Percentiles rank a stretch among this genome's conserved stretches.
Conservation (phyloP, 1,139 yeast species). For the Hyphopichia buzzinii region DNA sequence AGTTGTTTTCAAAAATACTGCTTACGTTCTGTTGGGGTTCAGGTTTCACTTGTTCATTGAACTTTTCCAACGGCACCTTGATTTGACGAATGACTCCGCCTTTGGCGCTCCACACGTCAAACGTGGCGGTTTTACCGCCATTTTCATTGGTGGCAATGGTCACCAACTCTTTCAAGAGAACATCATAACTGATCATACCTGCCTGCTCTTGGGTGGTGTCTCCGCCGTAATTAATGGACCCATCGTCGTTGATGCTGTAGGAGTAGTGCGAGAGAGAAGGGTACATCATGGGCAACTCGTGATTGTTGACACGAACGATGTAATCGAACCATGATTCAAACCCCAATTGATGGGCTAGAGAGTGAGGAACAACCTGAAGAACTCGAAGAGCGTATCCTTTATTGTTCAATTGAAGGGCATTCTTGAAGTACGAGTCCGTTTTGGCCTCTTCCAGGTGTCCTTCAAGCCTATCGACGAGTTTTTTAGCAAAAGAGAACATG, state of each 20-base stretch:
- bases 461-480: conserved; percentile 75
- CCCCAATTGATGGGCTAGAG: conserved; percentile 35
- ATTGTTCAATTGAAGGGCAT: conserved; percentile 39
- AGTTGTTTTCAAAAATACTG: conserved; percentile 19
- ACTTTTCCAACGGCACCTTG: conserved; percentile 37
- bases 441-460: conserved; percentile 28
- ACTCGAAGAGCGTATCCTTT: conserved; percentile 45
- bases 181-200: conserved; percentile 33
- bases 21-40: conserved; percentile 9
- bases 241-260: conserved; percentile 43
- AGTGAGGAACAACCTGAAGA: conserved; percentile 39
- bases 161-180: conserved; percentile 33
- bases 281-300: conserved; percentile 57
- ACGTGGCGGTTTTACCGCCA: conserved; percentile 33
- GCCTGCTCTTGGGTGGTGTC: conserved; percentile 37
- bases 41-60: conserved; percentile 4
- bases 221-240: conserved; percentile 40
- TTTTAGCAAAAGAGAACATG: conserved; percentile 90
- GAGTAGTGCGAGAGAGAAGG: conserved; percentile 31
- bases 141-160: conserved; percentile 33
- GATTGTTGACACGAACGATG: conserved; percentile 74
- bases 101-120: conserved; percentile 86
- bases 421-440: conserved; percentile 53
- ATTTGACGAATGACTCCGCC: conserved; percentile 70
- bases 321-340: conserved; percentile 87